Evolutionary conservation across 2,329 filamentous ascomycete species (phyloP), one percentile per base, ranked within the genome.

Genomic region (Dactylella cylindrospora): DNA sequence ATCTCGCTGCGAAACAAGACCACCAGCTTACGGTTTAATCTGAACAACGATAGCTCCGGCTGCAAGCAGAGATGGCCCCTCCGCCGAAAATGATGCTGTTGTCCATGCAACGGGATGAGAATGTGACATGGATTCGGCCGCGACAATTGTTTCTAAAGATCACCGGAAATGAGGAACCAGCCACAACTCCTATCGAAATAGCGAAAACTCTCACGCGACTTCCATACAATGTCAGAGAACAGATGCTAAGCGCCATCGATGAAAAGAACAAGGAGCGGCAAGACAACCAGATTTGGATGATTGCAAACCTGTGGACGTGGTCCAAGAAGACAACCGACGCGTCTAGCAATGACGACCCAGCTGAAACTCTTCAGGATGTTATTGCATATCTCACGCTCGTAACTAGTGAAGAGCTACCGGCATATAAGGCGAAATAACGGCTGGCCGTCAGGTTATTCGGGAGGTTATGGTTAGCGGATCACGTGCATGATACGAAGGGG

Each of bases 291-390:
- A 50, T 62, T 12, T 62, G 57, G 57, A 54, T 44, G 23, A 62
- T 62, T 5, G 57, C 57, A 1, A 62, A 62, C 19, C 49, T 62
- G 5, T 62, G 57, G 57, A 62, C 57, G 0, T 62, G 57, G 57
- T 49, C 41, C 8, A 62, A 62, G 20, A 62, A 62, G 12, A 40
- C 33, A 4, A 13, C 36, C 20, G 57, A 47, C 12, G 40, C 50
- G 3, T 36, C 45, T 26, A 43, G 43, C 32, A 43, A 46, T 15
- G 57, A 62, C n/a, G 57, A 62, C 19, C 57, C 57, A 0, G 57
- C 57, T 1, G 57, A 62, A 26, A 62, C 57, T 0, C 38, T 62
- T 0, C 57, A 62, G 49, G 57, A 62, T n/a, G 57, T 62, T 3
- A 62, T 62, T 8, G 57, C 57, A 3, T 62, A 62, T 19, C 49